Percentiles rank a stretch among this genome's conserved stretches.
Evolutionary conservation across 768 basidiomycete genomes (phyloP).

Genomic region (Hygrophorus pudorinus): DNA sequence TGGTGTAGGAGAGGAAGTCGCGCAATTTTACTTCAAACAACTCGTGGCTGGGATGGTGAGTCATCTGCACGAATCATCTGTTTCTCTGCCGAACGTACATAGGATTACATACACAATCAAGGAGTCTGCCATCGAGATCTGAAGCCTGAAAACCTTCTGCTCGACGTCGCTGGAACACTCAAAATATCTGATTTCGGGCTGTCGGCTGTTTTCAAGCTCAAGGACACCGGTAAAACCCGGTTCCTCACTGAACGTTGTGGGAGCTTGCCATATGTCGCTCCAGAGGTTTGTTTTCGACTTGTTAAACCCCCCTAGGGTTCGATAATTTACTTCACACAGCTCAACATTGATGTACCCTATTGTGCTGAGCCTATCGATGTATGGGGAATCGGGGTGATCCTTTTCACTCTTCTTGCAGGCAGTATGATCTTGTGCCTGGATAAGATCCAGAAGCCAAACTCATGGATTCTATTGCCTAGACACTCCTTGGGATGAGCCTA

Average conservation of each 20-base stretch:
- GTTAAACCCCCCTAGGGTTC: not conserved
- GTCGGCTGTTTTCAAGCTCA: slow-evolving; percentile 81
- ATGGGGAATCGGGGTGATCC: slow-evolving; percentile 92
- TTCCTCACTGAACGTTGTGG: slow-evolving; percentile 77
- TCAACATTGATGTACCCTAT: slow-evolving; percentile 61
- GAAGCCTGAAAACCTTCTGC: slow-evolving; percentile 91
- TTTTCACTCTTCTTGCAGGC: slow-evolving; percentile 84
- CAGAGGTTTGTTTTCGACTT: slow-evolving; percentile 50
- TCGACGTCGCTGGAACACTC: slow-evolving; percentile 74
- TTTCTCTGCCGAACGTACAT: not conserved
- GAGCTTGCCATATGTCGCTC: slow-evolving; percentile 89
- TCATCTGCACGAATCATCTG: not conserved
- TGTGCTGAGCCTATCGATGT: slow-evolving; percentile 89
- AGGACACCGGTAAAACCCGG: slow-evolving; percentile 69
- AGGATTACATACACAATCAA: slow-evolving; percentile 80
- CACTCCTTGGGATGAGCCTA: slow-evolving; percentile 97
- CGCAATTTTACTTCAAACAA: slow-evolving; percentile 86
- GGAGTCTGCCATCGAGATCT: slow-evolving; percentile 96
- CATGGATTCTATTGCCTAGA: slow-evolving; percentile 38
- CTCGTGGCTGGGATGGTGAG: slow-evolving; percentile 71
- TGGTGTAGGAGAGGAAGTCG: slow-evolving; percentile 77
- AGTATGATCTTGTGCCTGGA: slow-evolving; percentile 43
- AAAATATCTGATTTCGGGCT: slow-evolving; percentile 97
- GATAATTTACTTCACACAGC: slow-evolving; percentile 26
- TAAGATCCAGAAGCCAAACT: not conserved